These are phyloP conservation scores for Fragosphaeria purpurea DNA, from an alignment of 2,329 filamentous ascomycete species.

Conservation along the genomic window DNA sequence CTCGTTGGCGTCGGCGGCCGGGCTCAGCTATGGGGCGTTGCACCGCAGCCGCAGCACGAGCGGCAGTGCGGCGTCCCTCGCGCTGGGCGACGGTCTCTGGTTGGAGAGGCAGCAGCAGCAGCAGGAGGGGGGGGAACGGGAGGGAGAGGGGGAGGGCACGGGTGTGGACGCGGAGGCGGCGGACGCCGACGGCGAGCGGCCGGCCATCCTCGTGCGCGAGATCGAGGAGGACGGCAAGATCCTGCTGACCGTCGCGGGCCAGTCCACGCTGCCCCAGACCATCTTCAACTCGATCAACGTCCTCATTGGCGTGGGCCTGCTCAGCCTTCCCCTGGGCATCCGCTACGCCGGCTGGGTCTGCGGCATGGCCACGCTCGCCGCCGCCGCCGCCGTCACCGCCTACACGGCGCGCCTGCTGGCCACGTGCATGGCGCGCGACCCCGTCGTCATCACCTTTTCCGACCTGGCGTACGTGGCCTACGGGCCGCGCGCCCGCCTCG, in stretches of 20 bases:
- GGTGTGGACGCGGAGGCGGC: too few species aligned
- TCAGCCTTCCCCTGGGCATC: conserved; percentile 80
- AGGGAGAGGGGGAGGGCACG: too few species aligned
- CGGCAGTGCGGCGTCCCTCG: conserved; percentile 6
- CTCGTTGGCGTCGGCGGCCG: conserved; percentile 33
- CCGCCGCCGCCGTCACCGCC: conserved; percentile 65
- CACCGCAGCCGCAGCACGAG: conserved; percentile 45
- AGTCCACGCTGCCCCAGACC: conserved; percentile 92
- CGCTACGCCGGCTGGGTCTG: conserved; percentile 83
- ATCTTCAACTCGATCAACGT: conserved; percentile 96
- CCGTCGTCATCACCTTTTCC: conserved; percentile 82
- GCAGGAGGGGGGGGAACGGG: conserved; percentile 18
- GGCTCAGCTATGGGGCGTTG: conserved; percentile 10
- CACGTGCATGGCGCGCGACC: conserved; percentile 80
- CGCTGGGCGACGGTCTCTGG: too few species aligned
- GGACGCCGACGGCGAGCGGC: conserved; percentile 45
- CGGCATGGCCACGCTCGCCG: conserved; percentile 63
- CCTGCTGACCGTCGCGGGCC: conserved; percentile 75
- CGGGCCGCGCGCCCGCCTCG: conserved; percentile 67
- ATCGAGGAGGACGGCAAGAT: conserved; percentile 81
- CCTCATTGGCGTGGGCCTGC: conserved; percentile 77
- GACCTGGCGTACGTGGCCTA: conserved; percentile 89
- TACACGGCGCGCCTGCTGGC: conserved; percentile 82
- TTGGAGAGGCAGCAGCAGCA: conserved; percentile 46
- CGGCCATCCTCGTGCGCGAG: conserved; percentile 78